Base-by-base conservation (phyloP, 2,329 filamentous ascomycete genomes). In the Cladophialophora carrionii region DNA sequence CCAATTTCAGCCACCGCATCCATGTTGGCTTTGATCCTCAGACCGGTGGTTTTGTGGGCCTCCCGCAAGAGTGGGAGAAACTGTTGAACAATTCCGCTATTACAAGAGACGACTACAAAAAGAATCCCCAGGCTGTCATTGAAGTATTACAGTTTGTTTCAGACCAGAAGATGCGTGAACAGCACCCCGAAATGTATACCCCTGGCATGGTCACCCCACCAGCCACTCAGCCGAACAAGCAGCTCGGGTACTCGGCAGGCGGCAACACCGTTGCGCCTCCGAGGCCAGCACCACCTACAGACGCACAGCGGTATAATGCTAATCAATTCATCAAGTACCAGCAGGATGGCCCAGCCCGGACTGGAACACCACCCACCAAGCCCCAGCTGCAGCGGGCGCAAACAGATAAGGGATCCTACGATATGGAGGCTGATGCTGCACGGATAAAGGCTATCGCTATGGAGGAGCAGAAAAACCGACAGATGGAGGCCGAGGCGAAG, bases 51-150 rank as follows among this genome's bases (percentile, higher is more conserved):
- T 99, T 99, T 74, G 92, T 96, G 55, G 95, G 95, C 46, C 79
- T 99, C 71, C 95, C 95, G 1, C 89, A 92, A 4, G 95, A 99
- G 81, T 99, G 95, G 95, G 95, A 96, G 75, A 96, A 96, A 78
- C 84, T 99, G 58, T 84, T 99, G 71, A 98, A 95, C 74, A 93
- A 92, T 8, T 98, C 95, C 2, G 95, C 95, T 64, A 95, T 99
- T 74, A 98, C 95, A 65, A 96, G 97, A 79, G 95, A 99, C 74
- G 95, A 99, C 76, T 98, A 98, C 78, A 92, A 96, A 79, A 93
- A 95, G 75, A 97, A 99, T 74, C 95, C 95, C 4, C 90, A 94
- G 80, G 92, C 87, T 65, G 86, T 82, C 29, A 83, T 88, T 57
- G 87, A 90, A 75, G 87, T 88, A 12, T 78, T 90, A 26, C 85